Conservation (phyloP, 2,329 filamentous ascomycete species). For the Trichoderma polysporum region DNA sequence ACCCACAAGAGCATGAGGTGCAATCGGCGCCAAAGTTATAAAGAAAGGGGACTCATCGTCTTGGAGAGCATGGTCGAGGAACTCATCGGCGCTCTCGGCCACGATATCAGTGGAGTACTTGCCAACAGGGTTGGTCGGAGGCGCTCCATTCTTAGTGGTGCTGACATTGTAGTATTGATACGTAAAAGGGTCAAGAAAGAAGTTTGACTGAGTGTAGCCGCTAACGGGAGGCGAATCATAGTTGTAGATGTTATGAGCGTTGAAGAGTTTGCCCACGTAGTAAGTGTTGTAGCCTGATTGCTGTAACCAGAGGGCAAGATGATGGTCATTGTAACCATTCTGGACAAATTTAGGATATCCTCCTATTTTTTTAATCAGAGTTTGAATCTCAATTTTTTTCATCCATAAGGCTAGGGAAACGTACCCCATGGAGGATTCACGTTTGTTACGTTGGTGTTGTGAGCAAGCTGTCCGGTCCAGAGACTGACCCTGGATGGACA, state of each 20-base stretch:
- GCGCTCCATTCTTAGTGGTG: constrained; percentile 31
- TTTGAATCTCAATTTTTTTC: background rate
- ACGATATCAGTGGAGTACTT: constrained; percentile 56
- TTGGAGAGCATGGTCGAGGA: constrained; percentile 59
- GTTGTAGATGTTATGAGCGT: constrained; percentile 59
- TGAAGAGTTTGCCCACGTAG: constrained; percentile 73
- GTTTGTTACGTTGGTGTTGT: constrained; percentile 69
- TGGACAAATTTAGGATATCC: constrained; percentile 64
- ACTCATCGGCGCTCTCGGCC: constrained; percentile 55
- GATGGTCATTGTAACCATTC: constrained; percentile 65
- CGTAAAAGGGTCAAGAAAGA: constrained; percentile 39
- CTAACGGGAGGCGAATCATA: constrained; percentile 58
- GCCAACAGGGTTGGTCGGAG: constrained; percentile 32
- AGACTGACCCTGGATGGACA: constrained; percentile 66
- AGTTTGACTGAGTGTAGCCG: constrained; percentile 56
- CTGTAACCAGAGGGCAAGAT: constrained; percentile 71
- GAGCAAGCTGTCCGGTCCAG: constrained; percentile 64
- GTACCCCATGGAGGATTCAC: constrained; percentile 52
- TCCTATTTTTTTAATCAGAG: constrained; percentile 26
- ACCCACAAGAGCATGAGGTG: constrained; percentile 58
- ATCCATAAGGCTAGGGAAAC: background rate
- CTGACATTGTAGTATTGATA: constrained; percentile 50
- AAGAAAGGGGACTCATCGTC: constrained; percentile 61
- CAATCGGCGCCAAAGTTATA: constrained; percentile 63
- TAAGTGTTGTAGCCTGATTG: constrained; percentile 67